Conservation (phyloP, 1,284 basidiomycete species). For the Sanghuangporus baumii region DNA sequence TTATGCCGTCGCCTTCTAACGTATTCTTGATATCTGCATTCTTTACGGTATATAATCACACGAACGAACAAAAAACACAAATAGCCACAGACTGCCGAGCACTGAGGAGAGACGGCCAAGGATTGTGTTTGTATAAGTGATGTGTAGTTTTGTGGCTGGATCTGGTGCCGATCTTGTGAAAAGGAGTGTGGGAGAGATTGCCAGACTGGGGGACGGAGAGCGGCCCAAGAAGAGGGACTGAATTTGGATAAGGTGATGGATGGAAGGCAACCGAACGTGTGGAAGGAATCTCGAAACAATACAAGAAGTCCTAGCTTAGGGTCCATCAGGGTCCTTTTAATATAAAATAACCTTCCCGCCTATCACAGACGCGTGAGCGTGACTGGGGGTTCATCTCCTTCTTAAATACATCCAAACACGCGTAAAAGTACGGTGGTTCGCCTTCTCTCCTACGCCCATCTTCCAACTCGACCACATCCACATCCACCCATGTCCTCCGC, state of each 20-base stretch:
- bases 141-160: not conserved
- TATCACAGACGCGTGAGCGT: slow-evolving; percentile 5
- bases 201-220: not conserved
- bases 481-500: not conserved
- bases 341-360: slow-evolving; percentile 10
- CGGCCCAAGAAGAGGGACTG: slow-evolving; percentile 1
- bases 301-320: slow-evolving; percentile 1
- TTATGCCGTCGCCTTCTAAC: not conserved
- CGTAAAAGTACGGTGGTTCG: not conserved
- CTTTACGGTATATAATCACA: not conserved
- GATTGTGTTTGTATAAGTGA: not conserved
- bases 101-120: not conserved
- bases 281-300: not conserved
- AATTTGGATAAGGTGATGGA: not conserved
- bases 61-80: not conserved
- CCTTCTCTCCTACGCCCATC: not conserved
- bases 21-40: not conserved
- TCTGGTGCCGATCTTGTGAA: slow-evolving; percentile 4
- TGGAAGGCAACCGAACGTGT: not conserved
- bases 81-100: not conserved
- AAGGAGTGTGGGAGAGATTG: not conserved
- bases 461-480: not conserved
- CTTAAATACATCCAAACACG: slow-evolving; percentile 11
- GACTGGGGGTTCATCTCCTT: slow-evolving; percentile 1
- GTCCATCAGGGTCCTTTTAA: slow-evolving; percentile 1